These are phyloP conservation scores for Boletus mariae DNA, from an alignment of 1,284 basidiomycete genomes.

Conservation along the genomic window DNA sequence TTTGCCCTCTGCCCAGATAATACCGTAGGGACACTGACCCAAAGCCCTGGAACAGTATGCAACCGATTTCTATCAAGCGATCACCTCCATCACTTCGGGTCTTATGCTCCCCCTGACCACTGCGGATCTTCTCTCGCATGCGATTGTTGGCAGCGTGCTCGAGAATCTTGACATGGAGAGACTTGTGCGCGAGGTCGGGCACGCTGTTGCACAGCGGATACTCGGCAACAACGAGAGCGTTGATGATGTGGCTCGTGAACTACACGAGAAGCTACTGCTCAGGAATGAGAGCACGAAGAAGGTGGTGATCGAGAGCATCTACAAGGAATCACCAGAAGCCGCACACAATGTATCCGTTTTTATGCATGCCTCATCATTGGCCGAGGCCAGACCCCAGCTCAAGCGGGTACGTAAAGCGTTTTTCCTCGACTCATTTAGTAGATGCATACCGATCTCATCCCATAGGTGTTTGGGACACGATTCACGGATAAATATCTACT, in stretches of 20 bases:
- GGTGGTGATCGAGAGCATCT: conserved; percentile 95
- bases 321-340: conserved; percentile 84
- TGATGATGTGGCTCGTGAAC: conserved; percentile 90
- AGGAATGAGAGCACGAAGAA: conserved; percentile 97
- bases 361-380: conserved; percentile 68
- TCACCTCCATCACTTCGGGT: conserved; percentile 89
- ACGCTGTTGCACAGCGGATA: conserved; percentile 90
- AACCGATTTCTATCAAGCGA: conserved; percentile 93
- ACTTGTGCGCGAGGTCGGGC: conserved; percentile 88
- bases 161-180: conserved; percentile 99
- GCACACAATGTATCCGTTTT: conserved; percentile 90
- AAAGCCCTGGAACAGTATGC: conserved; percentile 57
- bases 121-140: conserved; percentile 93
- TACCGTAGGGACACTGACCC: conserved; percentile 15
- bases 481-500: conserved; percentile 93
- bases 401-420: conserved; percentile 59
- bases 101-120: conserved; percentile 96
- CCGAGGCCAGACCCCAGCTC: conserved; percentile 75
- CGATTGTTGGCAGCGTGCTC: conserved; percentile 94
- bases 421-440: not conserved
- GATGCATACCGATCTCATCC: conserved; percentile 1
- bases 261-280: conserved; percentile 88
- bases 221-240: conserved; percentile 88
- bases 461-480: conserved; percentile 82
- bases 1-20: conserved; percentile 15